These are phyloP conservation scores for Globisporangium perplexum DNA, from an alignment of 352 stramenopile species.

Conservation along the genomic window DNA sequence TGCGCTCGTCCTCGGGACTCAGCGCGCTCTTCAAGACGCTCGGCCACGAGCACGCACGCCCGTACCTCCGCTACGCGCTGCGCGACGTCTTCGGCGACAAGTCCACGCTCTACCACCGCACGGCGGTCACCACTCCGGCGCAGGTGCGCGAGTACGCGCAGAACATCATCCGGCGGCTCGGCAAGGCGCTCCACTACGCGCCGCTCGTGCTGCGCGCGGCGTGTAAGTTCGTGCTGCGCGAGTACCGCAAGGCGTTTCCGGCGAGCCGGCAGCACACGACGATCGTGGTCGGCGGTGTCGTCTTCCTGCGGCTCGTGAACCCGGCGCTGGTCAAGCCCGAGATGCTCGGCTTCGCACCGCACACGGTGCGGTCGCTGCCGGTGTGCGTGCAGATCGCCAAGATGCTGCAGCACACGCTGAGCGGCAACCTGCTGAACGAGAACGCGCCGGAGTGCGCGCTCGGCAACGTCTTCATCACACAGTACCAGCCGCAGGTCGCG, in stretches of 20 bases:
- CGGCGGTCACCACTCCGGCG: slow-evolving; percentile 15
- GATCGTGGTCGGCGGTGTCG: slow-evolving; percentile 70
- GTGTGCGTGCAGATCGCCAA: slow-evolving; percentile 74
- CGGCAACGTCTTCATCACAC: slow-evolving; percentile 58
- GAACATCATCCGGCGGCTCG: slow-evolving; percentile 58
- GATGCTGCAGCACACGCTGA: slow-evolving; percentile 72
- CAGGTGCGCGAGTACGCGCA: slow-evolving; percentile 54
- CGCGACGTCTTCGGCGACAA: slow-evolving; percentile 70
- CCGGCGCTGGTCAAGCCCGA: slow-evolving; percentile 80
- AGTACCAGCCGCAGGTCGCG: slow-evolving; percentile 56
- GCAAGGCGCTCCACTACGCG: slow-evolving; percentile 66
- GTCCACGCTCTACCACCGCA: slow-evolving; percentile 46
- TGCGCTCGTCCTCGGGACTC: slow-evolving; percentile 70
- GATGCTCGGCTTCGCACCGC: slow-evolving; percentile 63
- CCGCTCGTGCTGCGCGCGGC: slow-evolving; percentile 66
- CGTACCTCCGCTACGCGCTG: slow-evolving; percentile 81
- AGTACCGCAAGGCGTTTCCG: slow-evolving; percentile 71
- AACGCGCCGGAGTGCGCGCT: slow-evolving; percentile 34
- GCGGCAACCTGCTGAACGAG: slow-evolving; percentile 43
- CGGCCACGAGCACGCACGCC: slow-evolving; percentile 53
- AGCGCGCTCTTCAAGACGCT: slow-evolving; percentile 67
- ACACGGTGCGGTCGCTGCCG: slow-evolving; percentile 43
- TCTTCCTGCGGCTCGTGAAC: slow-evolving; percentile 75
- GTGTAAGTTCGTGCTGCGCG: slow-evolving; percentile 61
- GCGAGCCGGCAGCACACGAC: slow-evolving; percentile 45